Conservation (phyloP, 805 yeast species). For the Pichia cephalocereana region DNA sequence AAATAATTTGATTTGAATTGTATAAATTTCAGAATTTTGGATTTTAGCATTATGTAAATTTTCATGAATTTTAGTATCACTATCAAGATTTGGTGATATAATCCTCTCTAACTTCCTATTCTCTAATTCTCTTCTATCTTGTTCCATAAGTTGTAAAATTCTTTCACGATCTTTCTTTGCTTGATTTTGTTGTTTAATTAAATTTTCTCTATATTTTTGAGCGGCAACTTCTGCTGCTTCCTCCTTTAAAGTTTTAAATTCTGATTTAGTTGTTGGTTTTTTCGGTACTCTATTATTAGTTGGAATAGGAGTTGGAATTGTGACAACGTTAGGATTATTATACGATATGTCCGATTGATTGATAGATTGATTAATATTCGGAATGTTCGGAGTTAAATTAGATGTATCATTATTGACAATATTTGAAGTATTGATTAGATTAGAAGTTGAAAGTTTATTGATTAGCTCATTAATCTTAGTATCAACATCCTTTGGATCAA, state of each 20-base stretch:
- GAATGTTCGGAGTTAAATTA: neutral
- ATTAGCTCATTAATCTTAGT: conserved; percentile 10
- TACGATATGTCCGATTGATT: neutral
- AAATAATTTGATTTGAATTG: conserved; percentile 42
- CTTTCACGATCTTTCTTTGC: conserved; percentile 47
- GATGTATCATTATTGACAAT: neutral
- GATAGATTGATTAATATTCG: neutral
- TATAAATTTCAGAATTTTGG: conserved; percentile 35
- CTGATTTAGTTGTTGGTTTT: neutral
- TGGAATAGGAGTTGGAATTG: neutral
- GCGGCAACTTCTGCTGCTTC: conserved; percentile 33
- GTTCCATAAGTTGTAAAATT: conserved; percentile 40
- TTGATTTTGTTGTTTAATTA: conserved; percentile 25
- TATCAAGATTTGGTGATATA: neutral
- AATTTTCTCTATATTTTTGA: conserved; percentile 30
- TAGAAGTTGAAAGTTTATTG: neutral
- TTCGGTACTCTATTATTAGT: neutral
- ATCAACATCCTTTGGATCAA: conserved; percentile 21
- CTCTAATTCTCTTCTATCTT: conserved; percentile 32
- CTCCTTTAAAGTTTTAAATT: conserved; percentile 26
- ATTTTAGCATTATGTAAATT: conserved; percentile 15
- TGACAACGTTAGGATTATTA: neutral
- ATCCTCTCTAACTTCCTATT: conserved; percentile 3
- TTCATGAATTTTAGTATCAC: conserved; percentile 13
- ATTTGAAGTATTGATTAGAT: neutral